Percentiles rank a stretch among this genome's conserved stretches.
Conservation (phyloP, 2,329 filamentous ascomycete species). For the Plectosphaerella plurivora region DNA sequence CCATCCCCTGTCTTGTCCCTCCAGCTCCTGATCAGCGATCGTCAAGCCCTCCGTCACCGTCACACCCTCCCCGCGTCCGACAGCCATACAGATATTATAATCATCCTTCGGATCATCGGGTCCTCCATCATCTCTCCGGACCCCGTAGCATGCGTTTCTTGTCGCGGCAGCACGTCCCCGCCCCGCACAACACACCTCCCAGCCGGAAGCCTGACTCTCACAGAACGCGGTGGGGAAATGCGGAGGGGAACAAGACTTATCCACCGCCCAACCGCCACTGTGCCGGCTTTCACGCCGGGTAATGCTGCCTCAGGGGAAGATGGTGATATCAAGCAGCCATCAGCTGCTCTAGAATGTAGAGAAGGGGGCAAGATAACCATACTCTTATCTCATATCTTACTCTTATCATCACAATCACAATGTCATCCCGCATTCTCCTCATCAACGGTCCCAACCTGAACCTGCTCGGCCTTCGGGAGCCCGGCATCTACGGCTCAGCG, state of each 20-base stretch:
- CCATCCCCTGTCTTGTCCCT: too few relatives aligned
- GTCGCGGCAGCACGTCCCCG: too few relatives aligned
- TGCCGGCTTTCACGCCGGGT: background rate
- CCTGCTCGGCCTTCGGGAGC: constrained; percentile 71
- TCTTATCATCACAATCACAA: constrained; percentile 12
- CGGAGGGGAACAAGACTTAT: constrained; percentile 1
- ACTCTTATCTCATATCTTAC: background rate
- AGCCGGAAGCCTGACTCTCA: background rate
- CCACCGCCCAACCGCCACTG: background rate
- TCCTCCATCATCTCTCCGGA: too few relatives aligned
- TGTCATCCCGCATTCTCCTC: constrained; percentile 54
- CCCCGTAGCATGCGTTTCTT: too few relatives aligned
- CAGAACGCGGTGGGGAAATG: background rate
- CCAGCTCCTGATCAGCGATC: too few relatives aligned
- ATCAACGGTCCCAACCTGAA: constrained; percentile 84
- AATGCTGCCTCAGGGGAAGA: background rate
- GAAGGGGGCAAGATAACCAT: too few relatives aligned
- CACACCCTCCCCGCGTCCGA: too few relatives aligned
- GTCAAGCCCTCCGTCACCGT: too few relatives aligned
- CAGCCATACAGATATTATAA: background rate
- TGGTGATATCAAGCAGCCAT: too few relatives aligned
- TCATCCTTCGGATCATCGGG: too few relatives aligned
- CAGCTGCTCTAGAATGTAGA: too few relatives aligned
- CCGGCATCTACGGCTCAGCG: constrained; percentile 65
- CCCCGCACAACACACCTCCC: background rate